phyloP scores from a whole-genome alignment of 1,284 basidiomycete species.

The Pascua sp. region DNA sequence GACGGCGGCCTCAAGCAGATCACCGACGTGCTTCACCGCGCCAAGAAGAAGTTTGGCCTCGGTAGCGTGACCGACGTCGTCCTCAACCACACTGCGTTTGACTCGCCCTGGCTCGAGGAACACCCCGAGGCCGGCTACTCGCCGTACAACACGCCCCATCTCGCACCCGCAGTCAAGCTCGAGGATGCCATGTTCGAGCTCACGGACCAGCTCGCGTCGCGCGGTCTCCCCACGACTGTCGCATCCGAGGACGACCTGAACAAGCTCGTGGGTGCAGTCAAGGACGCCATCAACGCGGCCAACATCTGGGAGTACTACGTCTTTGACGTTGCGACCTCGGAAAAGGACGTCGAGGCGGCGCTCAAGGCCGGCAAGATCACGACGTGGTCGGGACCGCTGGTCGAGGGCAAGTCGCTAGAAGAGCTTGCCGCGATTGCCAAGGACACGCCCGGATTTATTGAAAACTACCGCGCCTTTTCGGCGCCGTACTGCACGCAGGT shows the following conservation, averaged over 20 bases:
- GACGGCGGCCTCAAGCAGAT: constrained; percentile 55
- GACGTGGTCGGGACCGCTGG: constrained; percentile 48
- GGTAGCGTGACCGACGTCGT: constrained; percentile 88
- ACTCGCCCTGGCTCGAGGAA: constrained; percentile 82
- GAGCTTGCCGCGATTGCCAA: constrained; percentile 67
- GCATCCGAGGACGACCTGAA: constrained; percentile 66
- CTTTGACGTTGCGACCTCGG: constrained; percentile 60
- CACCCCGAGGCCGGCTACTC: constrained; percentile 94
- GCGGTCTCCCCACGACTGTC: constrained; percentile 64
- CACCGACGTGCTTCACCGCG: constrained; percentile 60
- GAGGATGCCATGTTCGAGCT: constrained; percentile 79
- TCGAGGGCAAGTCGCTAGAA: constrained; percentile 55
- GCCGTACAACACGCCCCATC: constrained; percentile 80
- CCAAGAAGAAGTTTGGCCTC: constrained; percentile 78
- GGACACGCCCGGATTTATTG: constrained; percentile 55
- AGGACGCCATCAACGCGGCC: constrained; percentile 60
- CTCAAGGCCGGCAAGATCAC: constrained; percentile 59
- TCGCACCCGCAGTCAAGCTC: constrained; percentile 79
- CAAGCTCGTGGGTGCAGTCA: constrained; percentile 62
- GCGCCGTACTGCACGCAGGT: constrained; percentile 67
- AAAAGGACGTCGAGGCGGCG: constrained; percentile 36
- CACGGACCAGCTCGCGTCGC: constrained; percentile 61
- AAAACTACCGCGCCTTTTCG: constrained; percentile 60
- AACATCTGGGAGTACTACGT: constrained; percentile 91
- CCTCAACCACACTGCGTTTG: constrained; percentile 90